Evolutionary conservation across 345 rosid species (phyloP).

Genomic region (Eucalyptus pauciflora): DNA sequence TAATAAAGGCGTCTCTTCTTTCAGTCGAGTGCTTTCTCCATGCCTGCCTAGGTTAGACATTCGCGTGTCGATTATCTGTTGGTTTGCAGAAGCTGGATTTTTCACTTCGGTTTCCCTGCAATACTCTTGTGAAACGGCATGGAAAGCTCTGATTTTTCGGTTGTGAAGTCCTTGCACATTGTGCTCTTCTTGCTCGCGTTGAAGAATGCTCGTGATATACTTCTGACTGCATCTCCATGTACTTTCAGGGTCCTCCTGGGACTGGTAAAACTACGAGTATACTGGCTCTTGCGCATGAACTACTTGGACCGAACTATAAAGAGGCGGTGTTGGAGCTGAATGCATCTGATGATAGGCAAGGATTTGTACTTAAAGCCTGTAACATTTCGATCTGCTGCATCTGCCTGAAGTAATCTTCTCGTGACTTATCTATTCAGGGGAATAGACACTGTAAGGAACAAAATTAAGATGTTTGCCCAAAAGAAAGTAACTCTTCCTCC

Average conservation of each 20-base stretch:
- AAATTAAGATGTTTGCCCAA: slow-evolving; percentile 98
- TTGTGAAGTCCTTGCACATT: background rate
- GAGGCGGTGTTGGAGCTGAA: slow-evolving; percentile 92
- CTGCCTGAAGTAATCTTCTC: background rate
- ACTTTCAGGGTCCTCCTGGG: slow-evolving; percentile 89
- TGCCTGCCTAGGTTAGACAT: background rate
- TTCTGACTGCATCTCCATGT: background rate
- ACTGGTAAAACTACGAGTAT: slow-evolving; percentile 96
- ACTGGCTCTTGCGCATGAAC: slow-evolving; percentile 95
- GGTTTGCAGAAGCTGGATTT: background rate
- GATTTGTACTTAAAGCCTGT: background rate
- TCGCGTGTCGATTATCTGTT: background rate
- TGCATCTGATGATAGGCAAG: slow-evolving; percentile 94
- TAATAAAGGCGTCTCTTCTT: background rate
- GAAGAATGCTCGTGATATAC: background rate
- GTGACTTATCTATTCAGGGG: slow-evolving; percentile 34
- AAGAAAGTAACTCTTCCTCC: slow-evolving; percentile 90
- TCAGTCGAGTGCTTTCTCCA: background rate
- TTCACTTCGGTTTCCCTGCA: background rate
- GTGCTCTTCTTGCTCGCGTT: background rate
- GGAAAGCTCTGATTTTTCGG: background rate
- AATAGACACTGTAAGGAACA: slow-evolving; percentile 90
- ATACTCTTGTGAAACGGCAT: background rate
- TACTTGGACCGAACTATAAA: slow-evolving; percentile 63
- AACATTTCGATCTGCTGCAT: background rate